Conservation (phyloP, 352 stramenopile species). For the Globisporangium nagaii region DNA sequence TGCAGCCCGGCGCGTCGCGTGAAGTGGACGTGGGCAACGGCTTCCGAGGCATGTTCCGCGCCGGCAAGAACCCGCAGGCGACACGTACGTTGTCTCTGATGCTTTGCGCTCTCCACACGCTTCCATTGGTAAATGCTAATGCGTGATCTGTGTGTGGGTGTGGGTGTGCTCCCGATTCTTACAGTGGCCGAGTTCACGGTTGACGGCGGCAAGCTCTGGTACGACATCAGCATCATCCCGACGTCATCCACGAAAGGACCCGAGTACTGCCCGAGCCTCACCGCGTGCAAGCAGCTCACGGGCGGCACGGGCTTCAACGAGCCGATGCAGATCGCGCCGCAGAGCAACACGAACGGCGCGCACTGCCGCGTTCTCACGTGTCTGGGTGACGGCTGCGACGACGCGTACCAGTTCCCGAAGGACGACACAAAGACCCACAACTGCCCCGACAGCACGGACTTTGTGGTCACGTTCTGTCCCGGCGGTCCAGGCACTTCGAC, state of each 20-base stretch:
- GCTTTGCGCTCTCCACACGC: not conserved
- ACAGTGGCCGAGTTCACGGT: conserved; percentile 41
- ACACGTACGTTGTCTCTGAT: conserved; percentile 8
- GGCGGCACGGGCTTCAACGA: conserved; percentile 40
- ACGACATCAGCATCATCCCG: conserved; percentile 51
- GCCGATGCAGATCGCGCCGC: conserved; percentile 39
- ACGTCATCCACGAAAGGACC: conserved; percentile 23
- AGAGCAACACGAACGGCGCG: conserved; percentile 23
- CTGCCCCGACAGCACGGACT: conserved; percentile 23
- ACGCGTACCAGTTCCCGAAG: conserved; percentile 56
- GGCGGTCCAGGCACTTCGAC: conserved; percentile 18
- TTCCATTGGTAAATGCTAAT: no score
- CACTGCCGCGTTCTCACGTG: conserved; percentile 29
- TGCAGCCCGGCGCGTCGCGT: conserved; percentile 4
- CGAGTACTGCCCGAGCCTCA: conserved; percentile 29
- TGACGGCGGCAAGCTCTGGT: conserved; percentile 27
- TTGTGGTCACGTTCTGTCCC: conserved; percentile 31
- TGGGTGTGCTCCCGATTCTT: not conserved
- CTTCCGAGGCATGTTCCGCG: conserved; percentile 19
- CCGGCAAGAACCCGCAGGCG: conserved; percentile 12
- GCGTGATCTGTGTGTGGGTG: conserved; percentile 7
- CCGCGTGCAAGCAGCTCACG: conserved; percentile 31
- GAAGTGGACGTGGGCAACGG: not conserved
- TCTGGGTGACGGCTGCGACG: conserved; percentile 34
- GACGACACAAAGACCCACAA: conserved; percentile 41